phyloP scores from a whole-genome alignment of 2,329 filamentous ascomycete species.

The Phialophora chinensis region DNA sequence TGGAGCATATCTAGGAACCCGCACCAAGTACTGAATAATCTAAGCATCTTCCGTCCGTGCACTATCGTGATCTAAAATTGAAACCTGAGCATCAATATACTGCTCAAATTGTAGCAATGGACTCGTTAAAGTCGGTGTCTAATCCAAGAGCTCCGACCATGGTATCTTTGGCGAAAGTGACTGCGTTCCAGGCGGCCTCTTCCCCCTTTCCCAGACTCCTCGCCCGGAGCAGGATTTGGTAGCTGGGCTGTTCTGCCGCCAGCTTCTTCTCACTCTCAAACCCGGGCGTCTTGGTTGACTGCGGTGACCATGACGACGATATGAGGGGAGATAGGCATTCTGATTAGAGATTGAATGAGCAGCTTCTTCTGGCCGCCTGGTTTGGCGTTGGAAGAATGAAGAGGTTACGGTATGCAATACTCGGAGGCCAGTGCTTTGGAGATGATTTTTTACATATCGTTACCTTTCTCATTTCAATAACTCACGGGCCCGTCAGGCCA shows the following conservation, averaged over 20 bases:
- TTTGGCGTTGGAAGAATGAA: background rate
- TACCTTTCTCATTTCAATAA: no score
- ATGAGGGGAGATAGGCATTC: background rate
- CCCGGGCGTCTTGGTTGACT: conserved; percentile 18
- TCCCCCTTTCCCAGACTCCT: no score
- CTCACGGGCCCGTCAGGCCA: background rate
- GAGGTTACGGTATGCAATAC: background rate
- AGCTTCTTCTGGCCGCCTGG: background rate
- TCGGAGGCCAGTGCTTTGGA: background rate
- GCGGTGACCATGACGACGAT: conserved; percentile 22
- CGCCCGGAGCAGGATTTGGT: no score
- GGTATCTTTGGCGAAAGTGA: no score
- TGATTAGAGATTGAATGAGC: background rate
- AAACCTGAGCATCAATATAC: no score
- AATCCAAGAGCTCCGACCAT: no score
- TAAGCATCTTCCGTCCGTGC: background rate
- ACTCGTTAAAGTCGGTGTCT: no score
- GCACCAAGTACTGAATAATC: background rate
- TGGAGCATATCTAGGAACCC: background rate
- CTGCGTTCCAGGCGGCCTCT: no score
- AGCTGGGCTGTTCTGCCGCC: no score
- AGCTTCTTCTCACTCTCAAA: conserved; percentile 25
- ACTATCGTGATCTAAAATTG: background rate
- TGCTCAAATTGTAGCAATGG: no score
- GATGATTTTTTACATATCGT: background rate